phyloP scores from a whole-genome alignment of 345 rosid species.

The Ceriops tagal region DNA sequence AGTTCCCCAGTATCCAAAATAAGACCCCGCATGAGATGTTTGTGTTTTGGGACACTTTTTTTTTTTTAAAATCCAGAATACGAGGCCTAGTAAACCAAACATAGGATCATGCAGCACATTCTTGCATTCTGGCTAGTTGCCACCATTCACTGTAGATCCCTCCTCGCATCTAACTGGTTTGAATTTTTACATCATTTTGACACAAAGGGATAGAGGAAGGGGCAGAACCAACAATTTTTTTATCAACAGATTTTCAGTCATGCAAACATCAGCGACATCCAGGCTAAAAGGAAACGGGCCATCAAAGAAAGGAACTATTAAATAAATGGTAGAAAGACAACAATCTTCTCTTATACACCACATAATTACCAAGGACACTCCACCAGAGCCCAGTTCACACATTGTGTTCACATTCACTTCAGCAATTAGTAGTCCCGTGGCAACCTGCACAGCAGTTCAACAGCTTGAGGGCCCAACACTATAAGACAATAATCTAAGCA shows the following conservation, averaged over 20 bases:
- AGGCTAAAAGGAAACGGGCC: not conserved
- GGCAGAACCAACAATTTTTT: conserved; percentile 2
- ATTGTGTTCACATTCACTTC: conserved; percentile 89
- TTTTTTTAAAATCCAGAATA: too few relatives aligned
- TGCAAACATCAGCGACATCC: not conserved
- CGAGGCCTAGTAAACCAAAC: too few relatives aligned
- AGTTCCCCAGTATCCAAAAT: too few relatives aligned
- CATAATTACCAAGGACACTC: conserved; percentile 69
- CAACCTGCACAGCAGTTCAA: conserved; percentile 46
- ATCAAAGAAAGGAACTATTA: not conserved
- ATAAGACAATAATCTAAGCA: too few relatives aligned
- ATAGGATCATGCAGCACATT: too few relatives aligned
- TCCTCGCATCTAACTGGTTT: too few relatives aligned
- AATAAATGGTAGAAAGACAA: too few relatives aligned
- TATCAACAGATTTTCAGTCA: not conserved
- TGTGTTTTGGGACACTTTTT: too few relatives aligned
- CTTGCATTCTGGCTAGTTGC: too few relatives aligned
- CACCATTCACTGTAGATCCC: too few relatives aligned
- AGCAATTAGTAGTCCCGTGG: conserved; percentile 81
- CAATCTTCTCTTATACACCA: too few relatives aligned
- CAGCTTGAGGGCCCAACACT: not conserved
- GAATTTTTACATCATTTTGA: not conserved
- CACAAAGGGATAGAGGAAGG: not conserved
- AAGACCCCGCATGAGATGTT: too few relatives aligned
- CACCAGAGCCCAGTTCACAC: conserved; percentile 92